Evolutionary conservation across 2,329 filamentous ascomycete genomes (phyloP), one percentile per base, ranked within the genome.

Genomic region (Hymenoscyphus scutula): DNA sequence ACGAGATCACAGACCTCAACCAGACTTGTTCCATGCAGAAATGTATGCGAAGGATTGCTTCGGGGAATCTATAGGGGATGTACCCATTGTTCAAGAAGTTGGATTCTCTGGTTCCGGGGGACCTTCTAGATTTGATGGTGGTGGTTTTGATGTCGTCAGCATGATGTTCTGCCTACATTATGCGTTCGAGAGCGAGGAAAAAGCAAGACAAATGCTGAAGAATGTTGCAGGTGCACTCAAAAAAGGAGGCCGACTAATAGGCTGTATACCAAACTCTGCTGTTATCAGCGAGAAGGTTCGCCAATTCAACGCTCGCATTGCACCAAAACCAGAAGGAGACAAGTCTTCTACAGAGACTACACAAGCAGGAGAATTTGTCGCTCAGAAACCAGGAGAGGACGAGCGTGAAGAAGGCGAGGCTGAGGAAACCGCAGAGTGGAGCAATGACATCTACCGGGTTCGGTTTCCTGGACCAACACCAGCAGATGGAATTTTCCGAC

Each of bases 131-230:
- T 88, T 84, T 77, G 84, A 84, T 65, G 86, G 86, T 59, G 89
- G 89, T 61, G 93, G 94, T 3, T 99, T 98, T 71, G 95, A 99
- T 74, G 90, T 98, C 51, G 94, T 99, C 66, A 92, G 89, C 73
- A 97, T 97, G 86, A 99, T 99, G 95, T 99, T 99, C 76, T 96
- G 92, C 72, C 95, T 99, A 87, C 95, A 99, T 78, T 99, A 99
- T 75, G 93, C 95, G 5, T 99, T 98, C 70, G 95, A 98, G 79
- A 91, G 82, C 59, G 94, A 99, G 76, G 85, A 86, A 56, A 96
- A 97, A 76, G 92, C 94, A 1, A 86, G 92, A 53, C 90, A 86
- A 66, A 98, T 99, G 95, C 82, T 99, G 61, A 85, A 88, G 71
- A 99, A 99, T 73, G 94, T 99, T 2, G 89, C 95, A 0, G 90